Base-by-base conservation (phyloP, 768 basidiomycete species). In the Naganishia kalamii region DNA sequence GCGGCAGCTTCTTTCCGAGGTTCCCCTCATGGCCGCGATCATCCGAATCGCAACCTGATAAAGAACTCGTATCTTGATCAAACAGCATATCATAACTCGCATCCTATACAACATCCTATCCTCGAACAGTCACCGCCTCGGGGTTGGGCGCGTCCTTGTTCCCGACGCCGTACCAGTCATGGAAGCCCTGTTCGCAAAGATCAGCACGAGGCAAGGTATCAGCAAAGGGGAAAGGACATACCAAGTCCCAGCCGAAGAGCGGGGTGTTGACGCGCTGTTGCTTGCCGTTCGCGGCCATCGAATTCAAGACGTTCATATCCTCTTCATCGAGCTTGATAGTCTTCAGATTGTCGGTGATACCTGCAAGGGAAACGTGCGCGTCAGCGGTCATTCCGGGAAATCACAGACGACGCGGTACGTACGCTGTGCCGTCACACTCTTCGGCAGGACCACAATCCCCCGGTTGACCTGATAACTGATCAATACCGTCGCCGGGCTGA, bases 381-480 rank as follows among this genome's bases (percentile, higher is more conserved):
- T 64, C 44, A 27, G 35, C 43, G 29, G 7, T 8, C 30, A 64
- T 62, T n/a, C 59, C n/a, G n/a, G 40, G 35, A 51, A 23, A 5
- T 12, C 10, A 30, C 8, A 46, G 11, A 47, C 35, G 43, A n/a
- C 60, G 48, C n/a, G 19, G n/a, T 27, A 60, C 50, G 81, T 77
- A 72, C 89, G 85, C 60, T 81, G 76, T 62, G 83, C 80, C 5
- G 85, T 89, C 44, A 90, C 89, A 4, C 86, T 88, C 80, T 91
- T 91, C 25, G 88, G 82, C 41, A 91, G 80, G 29, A 88, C 88
- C 40, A 88, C 82, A 46, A 85, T 80, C 40, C 82, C 84, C 72
- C 88, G 87, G 79, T 88, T 89, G 27, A 86, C 87, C 69, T 89
- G 87, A 48, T 89, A 81, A 1, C 86, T 70, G 57, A 90, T 80